Evolutionary conservation across 352 stramenopile species (phyloP), one percentile per base, ranked within the genome.

Genomic region (Globisporangium acanthophoron): DNA sequence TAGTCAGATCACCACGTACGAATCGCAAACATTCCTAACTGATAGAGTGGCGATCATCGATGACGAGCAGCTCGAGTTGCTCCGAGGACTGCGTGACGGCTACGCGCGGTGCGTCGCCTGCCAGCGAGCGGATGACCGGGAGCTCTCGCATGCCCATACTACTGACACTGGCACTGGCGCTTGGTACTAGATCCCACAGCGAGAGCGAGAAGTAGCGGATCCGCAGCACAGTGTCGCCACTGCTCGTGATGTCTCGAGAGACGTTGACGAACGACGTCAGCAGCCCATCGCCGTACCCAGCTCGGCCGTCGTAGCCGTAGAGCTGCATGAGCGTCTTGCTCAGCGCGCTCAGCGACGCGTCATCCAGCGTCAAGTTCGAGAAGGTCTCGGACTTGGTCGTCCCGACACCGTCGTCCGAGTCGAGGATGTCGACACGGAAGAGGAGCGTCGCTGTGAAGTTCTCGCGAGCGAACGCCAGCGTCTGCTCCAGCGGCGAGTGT

Each of bases 401-500:
- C 41, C 21, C 41, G 18, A 47, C 16, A 20, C 41, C 41, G 41
- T 27, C 41, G 41, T 27, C 18, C 41, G 18, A 6, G 41, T 24
- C 41, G 13, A 20, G 9, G 5, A 20, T 39, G 7, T 43, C 56
- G 20, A 62, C 7, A 13, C 47, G 56, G 49, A 62, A 56, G 16
- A 21, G 33, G 21, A 62, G 49, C 9, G 56, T 56, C 21, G 56
- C 18, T 16, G 33, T n/a, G 29, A 62, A 62, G 9, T 48, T 24
- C 13, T 12, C 29, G 8, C 6, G 3, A 3, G 18, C 1, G 15
- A 62, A 56, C 49, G 49, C 24, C 24, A 62, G 33, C 9, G 40
- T 62, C 35, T 62, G 56, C 48, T 62, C 56, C 16, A 52, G 45
- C 9, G 56, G 56, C 48, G 24, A 41, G 47, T 62, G 44, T 13